Evolutionary conservation across 106 monocot species (phyloP).

Genomic region (Posidonia australis): DNA sequence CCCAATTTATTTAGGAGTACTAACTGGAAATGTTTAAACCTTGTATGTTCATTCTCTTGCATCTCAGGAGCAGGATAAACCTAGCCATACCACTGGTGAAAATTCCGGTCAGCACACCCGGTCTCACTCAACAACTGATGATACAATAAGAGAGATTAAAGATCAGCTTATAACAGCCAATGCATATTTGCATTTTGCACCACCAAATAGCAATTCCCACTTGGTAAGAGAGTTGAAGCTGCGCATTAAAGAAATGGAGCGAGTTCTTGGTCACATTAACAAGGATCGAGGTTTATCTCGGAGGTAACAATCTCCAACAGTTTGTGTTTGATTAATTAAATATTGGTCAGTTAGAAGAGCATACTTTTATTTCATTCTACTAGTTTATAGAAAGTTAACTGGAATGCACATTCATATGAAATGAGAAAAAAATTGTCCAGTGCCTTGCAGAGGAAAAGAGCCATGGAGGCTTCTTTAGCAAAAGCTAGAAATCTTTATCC

Average conservation of each 20-base stretch:
- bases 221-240: conserved; percentile 69
- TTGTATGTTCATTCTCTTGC: too few relatives aligned
- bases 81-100: conserved; percentile 1
- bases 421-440: conserved; percentile 25
- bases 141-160: conserved; percentile 60
- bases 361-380: neutral
- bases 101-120: conserved; percentile 5
- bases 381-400: neutral
- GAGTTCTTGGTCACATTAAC: conserved; percentile 44
- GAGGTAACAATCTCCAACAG: conserved; percentile 28
- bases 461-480: conserved; percentile 57
- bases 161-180: conserved; percentile 76
- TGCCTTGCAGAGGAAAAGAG: conserved; percentile 74
- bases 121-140: conserved; percentile 16
- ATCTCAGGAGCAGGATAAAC: neutral
- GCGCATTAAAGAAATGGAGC: conserved; percentile 67
- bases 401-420: neutral
- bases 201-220: conserved; percentile 58
- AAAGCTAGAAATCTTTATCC: conserved; percentile 71
- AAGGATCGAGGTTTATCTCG: conserved; percentile 44
- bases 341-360: neutral
- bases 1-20: too few relatives aligned
- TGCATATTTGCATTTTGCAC: conserved; percentile 69
- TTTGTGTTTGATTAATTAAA: neutral
- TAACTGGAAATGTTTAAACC: too few relatives aligned